Conservation (phyloP, 257 asterid species). For the Vinca minor region DNA sequence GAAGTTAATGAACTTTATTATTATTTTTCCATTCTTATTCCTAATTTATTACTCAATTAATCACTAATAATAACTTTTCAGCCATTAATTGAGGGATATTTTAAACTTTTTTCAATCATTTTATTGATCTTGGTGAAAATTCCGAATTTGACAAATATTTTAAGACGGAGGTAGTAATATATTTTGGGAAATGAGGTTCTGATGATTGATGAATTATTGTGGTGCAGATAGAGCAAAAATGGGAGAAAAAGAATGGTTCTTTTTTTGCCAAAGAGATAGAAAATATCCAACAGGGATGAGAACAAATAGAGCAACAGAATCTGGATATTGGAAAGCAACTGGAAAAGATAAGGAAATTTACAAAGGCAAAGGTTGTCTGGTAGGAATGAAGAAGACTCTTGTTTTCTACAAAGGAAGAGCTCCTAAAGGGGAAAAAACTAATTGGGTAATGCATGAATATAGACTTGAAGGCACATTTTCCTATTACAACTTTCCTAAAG, state of each 20-base stretch:
- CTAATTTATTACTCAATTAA: too few relatives aligned
- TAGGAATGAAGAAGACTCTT: conserved; percentile 89
- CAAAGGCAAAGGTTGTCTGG: conserved; percentile 36
- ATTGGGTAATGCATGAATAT: conserved; percentile 88
- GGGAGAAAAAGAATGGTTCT: conserved; percentile 80
- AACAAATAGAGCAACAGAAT: conserved; percentile 69
- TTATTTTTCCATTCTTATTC: too few relatives aligned
- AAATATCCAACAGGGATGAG: conserved; percentile 87
- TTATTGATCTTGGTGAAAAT: too few relatives aligned
- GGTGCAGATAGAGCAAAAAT: conserved; percentile 58
- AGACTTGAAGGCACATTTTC: conserved; percentile 58
- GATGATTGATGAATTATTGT: neutral
- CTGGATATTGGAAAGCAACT: conserved; percentile 89
- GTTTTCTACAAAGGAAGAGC: conserved; percentile 93
- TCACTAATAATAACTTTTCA: too few relatives aligned
- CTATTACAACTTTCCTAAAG: conserved; percentile 47
- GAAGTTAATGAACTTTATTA: too few relatives aligned
- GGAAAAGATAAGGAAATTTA: conserved; percentile 80
- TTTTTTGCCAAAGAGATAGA: conserved; percentile 64
- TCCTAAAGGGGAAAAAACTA: conserved; percentile 69
- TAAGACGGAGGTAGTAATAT: too few relatives aligned
- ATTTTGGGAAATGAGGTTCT: too few relatives aligned
- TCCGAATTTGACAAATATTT: too few relatives aligned
- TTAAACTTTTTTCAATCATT: too few relatives aligned
- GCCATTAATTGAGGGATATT: too few relatives aligned